Evolutionary conservation across 441 rosid species (phyloP), one percentile per base, ranked within the genome.

Genomic region (Pelargonium australe): DNA sequence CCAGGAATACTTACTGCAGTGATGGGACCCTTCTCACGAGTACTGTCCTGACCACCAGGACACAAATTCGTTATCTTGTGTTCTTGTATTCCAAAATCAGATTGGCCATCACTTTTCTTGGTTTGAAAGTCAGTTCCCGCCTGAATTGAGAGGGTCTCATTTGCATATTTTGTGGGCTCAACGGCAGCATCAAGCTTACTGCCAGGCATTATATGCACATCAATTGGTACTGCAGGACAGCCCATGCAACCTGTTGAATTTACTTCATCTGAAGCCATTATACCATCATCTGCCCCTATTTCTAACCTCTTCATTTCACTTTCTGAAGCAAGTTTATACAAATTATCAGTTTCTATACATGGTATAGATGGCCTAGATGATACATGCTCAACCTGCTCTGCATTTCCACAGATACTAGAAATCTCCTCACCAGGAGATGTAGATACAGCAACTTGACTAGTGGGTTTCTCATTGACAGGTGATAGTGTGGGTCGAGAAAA

Each of bases 1-100:
- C 98, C 98, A 23, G 80, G 70, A 62, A 68, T 68, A 76, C 75
- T 87, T 69, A 81, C 81, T 69, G 93, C 96, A 81, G 78, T 83
- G 68, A 85, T 70, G 73, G 99, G 99, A 67, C 98, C 92, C 77
- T 86, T 89, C 75, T 79, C 88, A 67, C 79, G 77, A 58, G 76
- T 75, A 71, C 34, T 67, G 65, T 81, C 86, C 81, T 75, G 85
- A 67, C 61, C 77, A 60, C 53, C 79, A 70, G 66, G 64, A 70
- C 68, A 69, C 25, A 68, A 67, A 71, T 68, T 66, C 14, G 72
- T 72, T 79, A 66, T 63, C 57, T 51, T 73, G 64, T 77, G 62
- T 62, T 49, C 74, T 53, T 61, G 77, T 64, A 72, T 70, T 17
- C 55, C 69, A 45, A 70, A 75, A 68, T 73, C 75, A 76, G 63